Percentiles rank a stretch among this genome's conserved stretches.
phyloP scores from a whole-genome alignment of 2,329 filamentous ascomycete genomes.

The Xylaria sp. region DNA sequence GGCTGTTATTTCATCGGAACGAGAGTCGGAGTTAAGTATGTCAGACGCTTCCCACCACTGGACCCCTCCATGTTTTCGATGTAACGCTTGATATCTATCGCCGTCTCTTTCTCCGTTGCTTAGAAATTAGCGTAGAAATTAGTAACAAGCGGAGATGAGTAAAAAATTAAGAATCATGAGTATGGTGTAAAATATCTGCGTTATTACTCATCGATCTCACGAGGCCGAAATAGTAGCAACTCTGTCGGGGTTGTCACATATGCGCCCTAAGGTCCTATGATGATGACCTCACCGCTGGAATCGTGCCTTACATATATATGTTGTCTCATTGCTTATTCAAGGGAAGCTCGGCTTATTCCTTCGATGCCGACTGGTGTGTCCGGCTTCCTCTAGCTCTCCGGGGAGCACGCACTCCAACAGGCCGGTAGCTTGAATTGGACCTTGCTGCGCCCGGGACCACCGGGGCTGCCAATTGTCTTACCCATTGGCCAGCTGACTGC shows the following conservation, averaged over 20 bases:
- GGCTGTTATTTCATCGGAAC: slow-evolving; percentile 8
- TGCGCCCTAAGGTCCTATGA: neutral
- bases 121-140: slow-evolving; percentile 10
- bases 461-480: slow-evolving; percentile 24
- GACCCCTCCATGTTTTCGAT: slow-evolving; percentile 7
- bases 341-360: slow-evolving; percentile 5
- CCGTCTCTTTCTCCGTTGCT: neutral
- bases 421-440: slow-evolving; percentile 11
- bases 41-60: slow-evolving; percentile 36
- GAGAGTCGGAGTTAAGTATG: slow-evolving; percentile 32
- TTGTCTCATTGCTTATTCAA: slow-evolving; percentile 8
- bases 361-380: slow-evolving; percentile 8
- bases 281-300: neutral
- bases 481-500: slow-evolving; percentile 30
- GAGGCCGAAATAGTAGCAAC: neutral
- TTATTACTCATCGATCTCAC: neutral
- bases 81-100: slow-evolving; percentile 10
- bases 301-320: slow-evolving; percentile 20
- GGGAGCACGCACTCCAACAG: slow-evolving; percentile 3
- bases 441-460: slow-evolving; percentile 28
- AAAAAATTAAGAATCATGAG: neutral
- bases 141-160: neutral
- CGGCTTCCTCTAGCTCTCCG: slow-evolving; percentile 19
- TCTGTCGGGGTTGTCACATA: neutral
- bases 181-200: neutral